Conservation (phyloP, 106 monocot species). For the Triglochin maritima region DNA sequence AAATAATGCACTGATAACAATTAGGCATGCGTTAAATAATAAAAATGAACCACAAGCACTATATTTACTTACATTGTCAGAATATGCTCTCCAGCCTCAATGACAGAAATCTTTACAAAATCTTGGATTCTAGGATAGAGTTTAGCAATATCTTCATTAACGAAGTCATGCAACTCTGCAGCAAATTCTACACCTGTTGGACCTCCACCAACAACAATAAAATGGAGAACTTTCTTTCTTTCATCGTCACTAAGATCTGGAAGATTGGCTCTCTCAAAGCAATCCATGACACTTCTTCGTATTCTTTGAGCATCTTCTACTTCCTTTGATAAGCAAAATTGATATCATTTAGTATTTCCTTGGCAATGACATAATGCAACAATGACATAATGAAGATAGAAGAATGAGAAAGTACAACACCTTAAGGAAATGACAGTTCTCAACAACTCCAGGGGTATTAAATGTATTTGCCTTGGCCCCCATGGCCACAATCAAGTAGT, state of each 20-base stretch:
- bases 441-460: constrained; percentile 87
- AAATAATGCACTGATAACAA: too few species aligned
- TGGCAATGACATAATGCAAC: not conserved
- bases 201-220: constrained; percentile 71
- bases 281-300: constrained; percentile 55
- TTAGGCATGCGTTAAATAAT: not conserved
- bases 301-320: constrained; percentile 77
- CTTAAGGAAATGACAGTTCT: constrained; percentile 94
- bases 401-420: constrained; percentile 14
- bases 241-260: constrained; percentile 58
- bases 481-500: constrained; percentile 68
- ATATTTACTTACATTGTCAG: constrained; percentile 47
- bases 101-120: constrained; percentile 58
- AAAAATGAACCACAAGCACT: not conserved
- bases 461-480: constrained; percentile 89
- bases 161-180: constrained; percentile 72
- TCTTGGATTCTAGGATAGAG: constrained; percentile 48
- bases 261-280: constrained; percentile 64
- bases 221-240: constrained; percentile 51
- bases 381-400: not conserved
- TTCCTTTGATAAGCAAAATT: constrained; percentile 24
- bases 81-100: constrained; percentile 66
- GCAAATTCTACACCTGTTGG: constrained; percentile 86
- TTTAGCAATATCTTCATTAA: constrained; percentile 51
- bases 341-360: not conserved